phyloP scores from a whole-genome alignment of 495 filamentous ascomycete species.

The Bombardia bombarda region DNA sequence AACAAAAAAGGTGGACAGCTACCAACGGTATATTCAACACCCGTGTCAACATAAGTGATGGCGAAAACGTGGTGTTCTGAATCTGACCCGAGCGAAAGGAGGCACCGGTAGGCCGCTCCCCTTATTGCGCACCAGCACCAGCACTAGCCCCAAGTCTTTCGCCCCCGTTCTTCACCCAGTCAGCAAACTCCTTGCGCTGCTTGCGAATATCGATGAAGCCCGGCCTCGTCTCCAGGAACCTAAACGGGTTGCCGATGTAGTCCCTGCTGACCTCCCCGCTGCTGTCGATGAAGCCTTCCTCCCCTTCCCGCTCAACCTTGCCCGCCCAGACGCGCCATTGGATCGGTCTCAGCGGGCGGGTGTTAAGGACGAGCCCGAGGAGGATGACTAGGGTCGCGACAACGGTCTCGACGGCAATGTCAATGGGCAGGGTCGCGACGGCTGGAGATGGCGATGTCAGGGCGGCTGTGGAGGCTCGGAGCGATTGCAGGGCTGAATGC shows the following conservation, averaged over 20 bases:
- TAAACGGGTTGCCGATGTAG: constrained; percentile 43
- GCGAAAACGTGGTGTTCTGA: too few species aligned
- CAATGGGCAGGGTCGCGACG: constrained; percentile 52
- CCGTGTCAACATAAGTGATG: too few species aligned
- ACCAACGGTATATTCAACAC: too few species aligned
- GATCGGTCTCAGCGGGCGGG: constrained; percentile 64
- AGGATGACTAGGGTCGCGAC: constrained; percentile 62
- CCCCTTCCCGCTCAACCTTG: constrained; percentile 68
- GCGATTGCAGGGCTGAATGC: constrained; percentile 62
- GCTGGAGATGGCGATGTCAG: constrained; percentile 25
- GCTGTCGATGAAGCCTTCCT: constrained; percentile 60
- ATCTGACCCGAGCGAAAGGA: too few species aligned
- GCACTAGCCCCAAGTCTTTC: too few species aligned
- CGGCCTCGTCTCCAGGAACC: constrained; percentile 35
- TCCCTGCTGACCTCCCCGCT: constrained; percentile 50
- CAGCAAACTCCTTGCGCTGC: constrained; percentile 67
- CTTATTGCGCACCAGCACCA: constrained; percentile 1
- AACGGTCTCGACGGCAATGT: constrained; percentile 70
- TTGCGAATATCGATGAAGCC: constrained; percentile 50
- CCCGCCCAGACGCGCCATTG: constrained; percentile 80
- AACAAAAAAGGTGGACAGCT: too few species aligned
- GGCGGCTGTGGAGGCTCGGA: constrained; percentile 43
- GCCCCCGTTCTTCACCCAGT: constrained; percentile 50
- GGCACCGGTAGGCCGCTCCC: too few species aligned
- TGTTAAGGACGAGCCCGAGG: constrained; percentile 60